Percentiles rank a stretch among this genome's conserved stretches.
Evolutionary conservation across 2,329 filamentous ascomycete species (phyloP).

Genomic region (Claviceps fusiformis): DNA sequence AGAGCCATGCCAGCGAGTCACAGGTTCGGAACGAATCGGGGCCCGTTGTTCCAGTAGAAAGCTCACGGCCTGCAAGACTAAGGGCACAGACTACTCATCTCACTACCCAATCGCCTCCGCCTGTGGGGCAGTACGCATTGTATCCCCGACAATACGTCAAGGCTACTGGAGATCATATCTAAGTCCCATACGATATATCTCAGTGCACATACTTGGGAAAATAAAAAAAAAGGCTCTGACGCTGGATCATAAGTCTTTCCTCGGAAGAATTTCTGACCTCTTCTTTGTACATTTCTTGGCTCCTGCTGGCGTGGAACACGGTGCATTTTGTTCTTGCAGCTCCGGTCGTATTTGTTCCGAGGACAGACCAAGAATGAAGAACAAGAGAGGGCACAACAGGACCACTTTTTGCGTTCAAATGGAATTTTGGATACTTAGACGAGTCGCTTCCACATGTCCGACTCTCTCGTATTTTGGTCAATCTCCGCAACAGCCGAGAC

Average conservation of each 20-base stretch:
- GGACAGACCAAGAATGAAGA: not conserved
- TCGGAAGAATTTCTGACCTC: not conserved
- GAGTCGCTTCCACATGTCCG: not conserved
- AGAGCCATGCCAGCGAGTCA: constrained; percentile 25
- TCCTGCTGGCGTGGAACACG: not conserved
- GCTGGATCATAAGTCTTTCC: not conserved
- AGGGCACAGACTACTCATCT: constrained; percentile 34
- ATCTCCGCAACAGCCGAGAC: not conserved
- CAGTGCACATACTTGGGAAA: not conserved
- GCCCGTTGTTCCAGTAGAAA: constrained; percentile 18
- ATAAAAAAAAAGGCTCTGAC: not conserved
- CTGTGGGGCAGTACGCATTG: constrained; percentile 32
- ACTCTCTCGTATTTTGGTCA: not conserved
- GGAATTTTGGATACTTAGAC: not conserved
- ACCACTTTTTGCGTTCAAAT: not conserved
- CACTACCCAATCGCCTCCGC: constrained; percentile 26
- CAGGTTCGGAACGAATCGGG: constrained; percentile 17
- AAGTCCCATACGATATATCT: not conserved
- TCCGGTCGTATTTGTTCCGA: not conserved
- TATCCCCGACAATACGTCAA: constrained; percentile 27
- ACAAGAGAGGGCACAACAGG: not conserved
- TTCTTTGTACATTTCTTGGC: not conserved
- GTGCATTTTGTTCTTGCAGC: not conserved
- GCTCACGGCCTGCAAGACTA: constrained; percentile 19
- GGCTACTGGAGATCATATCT: constrained; percentile 20